Base-by-base conservation (phyloP, 2,329 filamentous ascomycete genomes). In the Pseudocercospora fuligena region DNA sequence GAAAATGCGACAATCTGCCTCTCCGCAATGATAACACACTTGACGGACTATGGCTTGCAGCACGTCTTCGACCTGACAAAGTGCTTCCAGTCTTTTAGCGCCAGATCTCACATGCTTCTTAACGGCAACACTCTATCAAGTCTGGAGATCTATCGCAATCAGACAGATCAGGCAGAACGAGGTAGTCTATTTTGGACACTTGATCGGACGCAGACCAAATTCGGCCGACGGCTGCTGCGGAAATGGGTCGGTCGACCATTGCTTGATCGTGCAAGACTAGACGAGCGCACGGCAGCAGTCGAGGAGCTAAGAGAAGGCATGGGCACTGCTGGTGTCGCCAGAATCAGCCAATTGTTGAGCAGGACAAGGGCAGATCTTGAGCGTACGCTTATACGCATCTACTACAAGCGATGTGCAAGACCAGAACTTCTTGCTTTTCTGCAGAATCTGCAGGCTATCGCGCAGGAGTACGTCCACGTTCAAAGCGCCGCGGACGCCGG, bases 1-100 rank as follows among this genome's bases (percentile, higher is more conserved):
- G 92, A 97, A 73, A 85, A 91, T 51, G 92, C 97, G 43, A 97
- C 91, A 0, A 89, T 97, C 47, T 99, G 95, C 79, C 85, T 99
- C 14, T 97, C 95, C 3, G 92, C 94, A 11, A 97, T 99, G 94
- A 98, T 99, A 73, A 92, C 87, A 1, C 94, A 99, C 75, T 83
- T 99, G 73, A 90, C 89, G 19, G 94, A 97, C 70, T 99, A 97
- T 77, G 93, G 93, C 0, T 84, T 99, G 21, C 91, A 98, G 78
- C 93, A 98, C 81, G 92, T 99, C 61, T 97, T 99, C 73, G 91
- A 97, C 74, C 82, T 99, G 51, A 98, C 95, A 1, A 97, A 97
- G 74, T 97, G 98, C 81, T 99, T 99, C 75, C 91, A 97, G 73
- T 93, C 93, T 1, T 99, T 99, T 80, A 97, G 92, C 73, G 92